Conservation (phyloP, 1,284 basidiomycete species). For the Cutaneotrichosporon spelunceum region DNA sequence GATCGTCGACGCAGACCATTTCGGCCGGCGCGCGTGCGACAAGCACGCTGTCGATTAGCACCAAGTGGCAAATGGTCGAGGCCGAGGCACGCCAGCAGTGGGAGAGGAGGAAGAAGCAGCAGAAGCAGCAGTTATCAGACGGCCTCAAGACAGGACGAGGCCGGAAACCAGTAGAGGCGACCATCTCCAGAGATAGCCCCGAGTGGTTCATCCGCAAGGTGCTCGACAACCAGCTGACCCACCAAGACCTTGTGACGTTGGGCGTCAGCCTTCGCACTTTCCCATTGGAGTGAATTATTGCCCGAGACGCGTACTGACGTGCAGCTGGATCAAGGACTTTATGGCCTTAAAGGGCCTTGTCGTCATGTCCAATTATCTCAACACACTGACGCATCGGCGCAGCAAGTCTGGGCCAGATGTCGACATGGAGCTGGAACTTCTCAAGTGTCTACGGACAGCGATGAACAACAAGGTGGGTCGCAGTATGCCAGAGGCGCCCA, state of each 20-base stretch:
- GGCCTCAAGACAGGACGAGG: slow-evolving; percentile 56
- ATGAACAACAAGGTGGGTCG: slow-evolving; percentile 68
- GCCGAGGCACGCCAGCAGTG: slow-evolving; percentile 71
- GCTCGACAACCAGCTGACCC: slow-evolving; percentile 40
- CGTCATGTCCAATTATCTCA: slow-evolving; percentile 76
- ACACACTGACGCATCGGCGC: slow-evolving; percentile 54
- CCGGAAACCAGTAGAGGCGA: slow-evolving; percentile 38
- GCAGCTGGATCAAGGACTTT: slow-evolving; percentile 78
- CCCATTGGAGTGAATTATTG: slow-evolving; percentile 64
- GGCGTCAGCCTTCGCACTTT: slow-evolving; percentile 63
- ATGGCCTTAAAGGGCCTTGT: slow-evolving; percentile 74
- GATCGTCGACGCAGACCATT: slow-evolving; percentile 16
- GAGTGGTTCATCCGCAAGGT: slow-evolving; percentile 58
- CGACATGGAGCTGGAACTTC: slow-evolving; percentile 78
- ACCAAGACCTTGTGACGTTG: slow-evolving; percentile 35
- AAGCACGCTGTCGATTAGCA: slow-evolving; percentile 63
- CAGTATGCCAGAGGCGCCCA: background rate
- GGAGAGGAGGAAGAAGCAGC: slow-evolving; percentile 65
- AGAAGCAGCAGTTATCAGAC: slow-evolving; percentile 53
- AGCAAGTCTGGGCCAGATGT: slow-evolving; percentile 66
- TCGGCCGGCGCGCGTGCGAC: slow-evolving; percentile 34
- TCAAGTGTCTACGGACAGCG: slow-evolving; percentile 82
- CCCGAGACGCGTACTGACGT: background rate
- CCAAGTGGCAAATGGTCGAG: slow-evolving; percentile 90
- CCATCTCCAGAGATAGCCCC: slow-evolving; percentile 62